Conservation (phyloP, 352 stramenopile genomes). For the Phytophthora hibernalis region DNA sequence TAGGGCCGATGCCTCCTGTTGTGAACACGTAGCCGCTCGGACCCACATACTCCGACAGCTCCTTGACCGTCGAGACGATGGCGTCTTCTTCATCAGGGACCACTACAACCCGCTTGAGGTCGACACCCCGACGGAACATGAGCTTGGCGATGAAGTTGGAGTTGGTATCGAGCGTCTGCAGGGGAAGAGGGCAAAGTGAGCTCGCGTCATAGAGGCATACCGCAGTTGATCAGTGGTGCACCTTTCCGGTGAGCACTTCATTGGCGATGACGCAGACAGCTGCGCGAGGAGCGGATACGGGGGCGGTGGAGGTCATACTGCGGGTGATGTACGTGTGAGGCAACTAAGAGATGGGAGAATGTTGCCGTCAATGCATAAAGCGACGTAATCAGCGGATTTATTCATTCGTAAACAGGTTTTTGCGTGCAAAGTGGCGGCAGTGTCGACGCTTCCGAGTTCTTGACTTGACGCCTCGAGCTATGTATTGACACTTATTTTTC, state of each 20-base stretch:
- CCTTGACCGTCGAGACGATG: slow-evolving; percentile 76
- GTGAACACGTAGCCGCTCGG: slow-evolving; percentile 85
- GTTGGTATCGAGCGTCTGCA: slow-evolving; percentile 87
- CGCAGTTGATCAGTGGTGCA: not conserved
- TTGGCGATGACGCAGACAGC: slow-evolving; percentile 79
- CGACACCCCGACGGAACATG: slow-evolving; percentile 81
- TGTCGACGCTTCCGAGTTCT: too few species aligned
- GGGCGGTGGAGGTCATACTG: slow-evolving; percentile 1
- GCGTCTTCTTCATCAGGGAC: slow-evolving; percentile 83
- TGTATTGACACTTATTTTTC: too few species aligned
- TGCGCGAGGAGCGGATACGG: slow-evolving; percentile 45
- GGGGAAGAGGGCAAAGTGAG: not conserved
- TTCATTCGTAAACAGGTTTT: not conserved
- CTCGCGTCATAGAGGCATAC: not conserved
- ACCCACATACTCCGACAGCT: slow-evolving; percentile 79
- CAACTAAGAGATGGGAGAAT: slow-evolving; percentile 2
- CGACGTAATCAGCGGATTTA: not conserved
- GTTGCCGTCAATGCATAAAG: not conserved
- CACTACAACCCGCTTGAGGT: slow-evolving; percentile 78
- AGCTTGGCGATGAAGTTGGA: slow-evolving; percentile 84
- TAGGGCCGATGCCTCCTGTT: slow-evolving; percentile 88
- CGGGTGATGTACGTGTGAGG: not conserved
- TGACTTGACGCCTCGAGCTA: too few species aligned
- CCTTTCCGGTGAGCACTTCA: slow-evolving; percentile 78
- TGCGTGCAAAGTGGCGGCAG: too few species aligned